A percentile compares a stretch with the other conserved stretches of the same genome.
phyloP scores from a whole-genome alignment of 108 stramenopile genomes.

The Schizochytrium sp. region DNA sequence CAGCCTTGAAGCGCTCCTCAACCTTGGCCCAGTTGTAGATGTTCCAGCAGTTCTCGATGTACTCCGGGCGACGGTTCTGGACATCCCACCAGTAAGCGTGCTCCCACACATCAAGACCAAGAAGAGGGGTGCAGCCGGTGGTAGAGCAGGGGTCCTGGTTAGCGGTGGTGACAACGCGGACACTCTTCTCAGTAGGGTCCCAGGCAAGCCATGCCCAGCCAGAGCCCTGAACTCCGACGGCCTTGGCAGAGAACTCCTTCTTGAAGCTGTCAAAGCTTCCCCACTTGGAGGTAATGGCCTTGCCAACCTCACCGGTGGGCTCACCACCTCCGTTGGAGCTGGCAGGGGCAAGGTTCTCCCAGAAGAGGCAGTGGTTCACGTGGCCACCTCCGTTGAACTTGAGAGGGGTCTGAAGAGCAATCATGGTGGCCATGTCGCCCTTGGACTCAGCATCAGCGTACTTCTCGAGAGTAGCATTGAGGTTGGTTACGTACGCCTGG shows the following conservation, averaged over 20 bases:
- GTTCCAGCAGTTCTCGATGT: slow-evolving; percentile 94
- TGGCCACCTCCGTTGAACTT: slow-evolving; percentile 99
- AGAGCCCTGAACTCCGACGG: slow-evolving; percentile 93
- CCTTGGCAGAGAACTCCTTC: slow-evolving; percentile 79
- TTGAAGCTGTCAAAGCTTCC: slow-evolving; percentile 89
- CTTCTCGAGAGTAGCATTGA: slow-evolving; percentile 88
- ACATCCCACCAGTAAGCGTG: slow-evolving; percentile 98
- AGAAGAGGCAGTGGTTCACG: slow-evolving; percentile 96
- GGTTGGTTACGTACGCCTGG: slow-evolving; percentile 89
- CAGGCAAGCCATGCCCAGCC: slow-evolving; percentile 99
- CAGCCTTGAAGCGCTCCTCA: slow-evolving; percentile 82
- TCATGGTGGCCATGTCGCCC: slow-evolving; percentile 64
- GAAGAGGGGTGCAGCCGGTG: slow-evolving; percentile 94
- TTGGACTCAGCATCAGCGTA: slow-evolving; percentile 62
- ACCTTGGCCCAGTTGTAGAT: slow-evolving; percentile 96
- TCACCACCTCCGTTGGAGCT: slow-evolving; percentile 87
- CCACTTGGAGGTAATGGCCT: slow-evolving; percentile 84
- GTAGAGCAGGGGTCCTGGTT: slow-evolving; percentile 98
- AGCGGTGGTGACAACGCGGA: slow-evolving; percentile 87
- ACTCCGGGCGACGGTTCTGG: slow-evolving; percentile 96
- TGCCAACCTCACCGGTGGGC: slow-evolving; percentile 78
- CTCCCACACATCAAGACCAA: slow-evolving; percentile 99
- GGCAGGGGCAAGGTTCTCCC: slow-evolving; percentile 95
- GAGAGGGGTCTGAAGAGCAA: slow-evolving; percentile 62
- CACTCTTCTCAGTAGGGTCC: slow-evolving; percentile 80